Base-by-base conservation (phyloP, 129 eudicot species). In the Helichrysum umbraculigerum region DNA sequence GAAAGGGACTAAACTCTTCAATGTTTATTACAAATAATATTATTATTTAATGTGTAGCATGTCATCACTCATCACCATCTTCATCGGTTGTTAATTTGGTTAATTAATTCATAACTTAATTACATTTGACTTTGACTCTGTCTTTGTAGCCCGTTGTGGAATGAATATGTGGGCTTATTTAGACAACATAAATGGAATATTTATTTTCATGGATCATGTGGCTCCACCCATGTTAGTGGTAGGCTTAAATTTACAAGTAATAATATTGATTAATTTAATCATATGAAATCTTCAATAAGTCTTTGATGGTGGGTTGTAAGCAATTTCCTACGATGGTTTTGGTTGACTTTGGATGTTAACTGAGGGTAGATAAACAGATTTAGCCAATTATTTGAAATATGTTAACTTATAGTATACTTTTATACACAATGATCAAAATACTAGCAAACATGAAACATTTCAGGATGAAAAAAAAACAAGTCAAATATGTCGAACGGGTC, bases 61-160 rank as follows among this genome's bases (percentile, higher is more conserved):
- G 56, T n/a, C n/a, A n/a, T n/a, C n/a, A n/a, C n/a, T 65, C 57
- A 34, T 51, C 35, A 75, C 52, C 79, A 76, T 29, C 63, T 65
- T 16, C 56, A 65, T 76, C 16, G 72, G 79, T 76, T 65, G 19
- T 76, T 65, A 65, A 76, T 65, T 21, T 44, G 61, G 47, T 32
- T 75, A 20, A 64, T 42, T 75, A 47, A 76, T 67, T 5, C 6
- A 54, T 16, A 41, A 79, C 54, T 66, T 80, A 30, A 79, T 30
- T 28, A 59, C 44, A 5, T 66, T 80, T 80, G 83, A 80, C 83
- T 80, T 80, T 80, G 83, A 80, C 79, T n/a, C 2, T 58, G 47
- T 80, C 64, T 14, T 42, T 60, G 76, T 59, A 28, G 75, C 28
- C 52, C 63, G 50, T 54, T 73, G 75, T 70, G 82, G 65, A 47